phyloP scores from a whole-genome alignment of 1,284 basidiomycete genomes.

The Peniophora sp. region DNA sequence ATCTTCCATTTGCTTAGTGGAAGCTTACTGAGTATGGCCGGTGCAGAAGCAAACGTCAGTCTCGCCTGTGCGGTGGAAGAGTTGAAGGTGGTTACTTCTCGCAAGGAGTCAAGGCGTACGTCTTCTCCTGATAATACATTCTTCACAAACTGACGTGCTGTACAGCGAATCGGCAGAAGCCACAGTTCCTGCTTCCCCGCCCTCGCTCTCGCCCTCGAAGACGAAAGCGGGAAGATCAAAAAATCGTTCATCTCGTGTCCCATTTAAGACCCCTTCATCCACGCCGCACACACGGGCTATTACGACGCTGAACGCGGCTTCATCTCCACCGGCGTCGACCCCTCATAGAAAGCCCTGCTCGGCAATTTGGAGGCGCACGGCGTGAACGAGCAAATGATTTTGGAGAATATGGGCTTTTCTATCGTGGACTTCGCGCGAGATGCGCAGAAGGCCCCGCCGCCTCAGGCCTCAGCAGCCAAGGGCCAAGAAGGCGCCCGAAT shows the following conservation, averaged over 20 bases:
- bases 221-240: constrained; percentile 70
- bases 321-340: constrained; percentile 84
- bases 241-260: constrained; percentile 90
- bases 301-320: constrained; percentile 86
- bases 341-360: constrained; percentile 82
- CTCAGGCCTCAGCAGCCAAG: constrained; percentile 10
- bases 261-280: constrained; percentile 72
- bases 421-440: constrained; percentile 80
- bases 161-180: constrained; percentile 27
- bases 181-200: constrained; percentile 8
- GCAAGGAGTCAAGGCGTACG: constrained; percentile 58
- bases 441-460: constrained; percentile 32
- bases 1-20: neutral
- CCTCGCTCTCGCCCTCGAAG: constrained; percentile 49
- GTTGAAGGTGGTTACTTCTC: constrained; percentile 79
- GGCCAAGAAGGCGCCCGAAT: constrained; percentile 41
- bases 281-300: constrained; percentile 96
- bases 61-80: constrained; percentile 87
- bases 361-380: constrained; percentile 67
- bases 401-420: constrained; percentile 82
- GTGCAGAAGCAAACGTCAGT: constrained; percentile 80
- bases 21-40: constrained; percentile 3
- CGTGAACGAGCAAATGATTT: constrained; percentile 54
- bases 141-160: constrained; percentile 1
- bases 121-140: constrained; percentile 19